Base-by-base conservation (phyloP, 768 basidiomycete genomes). In the Coprinellus micaceus region DNA sequence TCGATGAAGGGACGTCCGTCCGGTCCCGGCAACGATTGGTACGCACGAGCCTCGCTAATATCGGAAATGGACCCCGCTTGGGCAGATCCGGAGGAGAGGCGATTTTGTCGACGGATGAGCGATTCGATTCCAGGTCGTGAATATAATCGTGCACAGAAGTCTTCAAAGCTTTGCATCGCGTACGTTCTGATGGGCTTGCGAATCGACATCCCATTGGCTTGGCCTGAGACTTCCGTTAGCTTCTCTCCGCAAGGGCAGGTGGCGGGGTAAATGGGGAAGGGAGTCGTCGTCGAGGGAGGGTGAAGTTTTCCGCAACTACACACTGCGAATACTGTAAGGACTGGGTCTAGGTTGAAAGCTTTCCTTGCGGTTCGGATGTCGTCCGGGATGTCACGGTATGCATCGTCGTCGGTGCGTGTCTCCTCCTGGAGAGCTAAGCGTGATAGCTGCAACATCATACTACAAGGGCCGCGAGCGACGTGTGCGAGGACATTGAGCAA, bases 1-100 rank as follows among this genome's bases (percentile, higher is more conserved):
- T 59, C 54, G 13, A 56, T 26, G 36, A 56, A 59, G 1, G 43
- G 5, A 2, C 55, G 40, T 9, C 54, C 54, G 22, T 56, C 54
- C 6, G 6, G 7, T 17, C 33, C 54, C 17, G 17, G 12, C 25
- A 59, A 56, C 9, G 48, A 24, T 17, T 41, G 4, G n/a, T 56
- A 28, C 17, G 30, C 58, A 3, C 11, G n/a, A 15, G 48, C 48
- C 25, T 56, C 24, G 15, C 28, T 56, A 28, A 56, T 49, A 29
- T 59, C 54, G 13, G 10, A 43, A 10, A 52, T 10, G 15, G 3
- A 4, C 7, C 4, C 9, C 33, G 13, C 33, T 6, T 6, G 13
- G 33, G 33, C 33, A 33, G 33, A 33, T 6, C 13, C 7, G 13
- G 33, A 33, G 7, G 13, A 13, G 13, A 33, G 13, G 13, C 13